Conservation (phyloP, 2,329 filamentous ascomycete genomes). For the Lojkania enalia region DNA sequence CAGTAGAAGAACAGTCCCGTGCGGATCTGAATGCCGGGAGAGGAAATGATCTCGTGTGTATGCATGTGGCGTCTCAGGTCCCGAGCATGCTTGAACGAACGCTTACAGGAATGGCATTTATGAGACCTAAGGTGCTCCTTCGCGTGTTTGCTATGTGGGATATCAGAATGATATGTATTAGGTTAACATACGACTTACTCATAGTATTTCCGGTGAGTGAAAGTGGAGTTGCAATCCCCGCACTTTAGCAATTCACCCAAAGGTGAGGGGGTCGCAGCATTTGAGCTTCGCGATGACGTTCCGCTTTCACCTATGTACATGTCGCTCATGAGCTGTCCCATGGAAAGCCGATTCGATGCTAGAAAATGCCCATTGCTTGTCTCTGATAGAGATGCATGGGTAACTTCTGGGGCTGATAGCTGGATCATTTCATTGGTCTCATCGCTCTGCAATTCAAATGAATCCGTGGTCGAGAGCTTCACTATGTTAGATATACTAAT, state of each 20-base stretch:
- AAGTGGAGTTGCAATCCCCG: neutral
- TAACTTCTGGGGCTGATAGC: too few relatives aligned
- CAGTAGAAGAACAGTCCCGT: slow-evolving; percentile 7
- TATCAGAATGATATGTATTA: neutral
- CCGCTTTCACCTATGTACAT: too few relatives aligned
- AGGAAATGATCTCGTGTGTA: neutral
- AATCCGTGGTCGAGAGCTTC: too few relatives aligned
- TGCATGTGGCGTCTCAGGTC: neutral
- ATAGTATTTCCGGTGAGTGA: neutral
- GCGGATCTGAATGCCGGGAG: slow-evolving; percentile 1
- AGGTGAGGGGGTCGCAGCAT: neutral
- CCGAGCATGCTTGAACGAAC: neutral
- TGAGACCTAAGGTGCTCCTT: neutral
- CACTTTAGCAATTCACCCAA: neutral
- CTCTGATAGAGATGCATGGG: too few relatives aligned
- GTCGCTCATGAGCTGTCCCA: too few relatives aligned
- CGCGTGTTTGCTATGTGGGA: neutral
- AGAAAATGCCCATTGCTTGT: too few relatives aligned
- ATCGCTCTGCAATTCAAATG: too few relatives aligned
- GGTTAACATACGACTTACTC: neutral
- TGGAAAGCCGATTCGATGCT: too few relatives aligned
- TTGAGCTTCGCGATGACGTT: too few relatives aligned
- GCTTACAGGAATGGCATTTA: neutral
- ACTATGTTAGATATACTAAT: too few relatives aligned
- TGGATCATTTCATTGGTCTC: too few relatives aligned